Percentiles rank a stretch among this genome's conserved stretches.
These are phyloP conservation scores for Seiridium unicorne DNA, from an alignment of 2,329 filamentous ascomycete species.

Conservation along the genomic window DNA sequence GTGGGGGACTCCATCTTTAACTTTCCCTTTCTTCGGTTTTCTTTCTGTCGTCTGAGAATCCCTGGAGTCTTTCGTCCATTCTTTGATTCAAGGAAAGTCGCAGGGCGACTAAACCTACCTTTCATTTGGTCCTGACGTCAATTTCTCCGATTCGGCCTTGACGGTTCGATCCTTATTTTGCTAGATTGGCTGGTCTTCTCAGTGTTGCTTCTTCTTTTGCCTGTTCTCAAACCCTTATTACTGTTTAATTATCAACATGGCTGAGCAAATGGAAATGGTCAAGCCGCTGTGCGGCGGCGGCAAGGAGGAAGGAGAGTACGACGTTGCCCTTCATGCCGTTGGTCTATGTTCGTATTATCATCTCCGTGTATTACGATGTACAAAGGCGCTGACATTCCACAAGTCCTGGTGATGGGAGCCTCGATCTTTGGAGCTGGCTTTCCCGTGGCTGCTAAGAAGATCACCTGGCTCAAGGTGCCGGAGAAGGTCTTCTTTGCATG, in stretches of 20 bases:
- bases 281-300: constrained; percentile 39
- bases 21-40: constrained; percentile 19
- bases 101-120: constrained; percentile 9
- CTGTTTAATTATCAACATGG: constrained; percentile 18
- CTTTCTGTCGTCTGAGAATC: constrained; percentile 9
- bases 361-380: neutral
- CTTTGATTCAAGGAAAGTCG: constrained; percentile 17
- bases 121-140: neutral
- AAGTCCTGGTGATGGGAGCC: constrained; percentile 38
- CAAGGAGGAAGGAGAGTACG: constrained; percentile 36
- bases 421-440: constrained; percentile 48
- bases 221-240: neutral
- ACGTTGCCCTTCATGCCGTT: constrained; percentile 37
- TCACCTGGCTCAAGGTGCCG: constrained; percentile 57
- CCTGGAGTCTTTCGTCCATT: constrained; percentile 8
- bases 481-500: constrained; percentile 58
- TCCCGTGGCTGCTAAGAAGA: constrained; percentile 52
- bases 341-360: constrained; percentile 36
- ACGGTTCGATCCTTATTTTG: neutral
- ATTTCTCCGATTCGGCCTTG: neutral
- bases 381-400: neutral
- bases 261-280: constrained; percentile 25
- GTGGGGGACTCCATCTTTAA: constrained; percentile 12
- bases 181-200: neutral
- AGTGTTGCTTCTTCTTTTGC: neutral